phyloP scores from a whole-genome alignment of 306 rosid genomes.

The Castanospermum australe region DNA sequence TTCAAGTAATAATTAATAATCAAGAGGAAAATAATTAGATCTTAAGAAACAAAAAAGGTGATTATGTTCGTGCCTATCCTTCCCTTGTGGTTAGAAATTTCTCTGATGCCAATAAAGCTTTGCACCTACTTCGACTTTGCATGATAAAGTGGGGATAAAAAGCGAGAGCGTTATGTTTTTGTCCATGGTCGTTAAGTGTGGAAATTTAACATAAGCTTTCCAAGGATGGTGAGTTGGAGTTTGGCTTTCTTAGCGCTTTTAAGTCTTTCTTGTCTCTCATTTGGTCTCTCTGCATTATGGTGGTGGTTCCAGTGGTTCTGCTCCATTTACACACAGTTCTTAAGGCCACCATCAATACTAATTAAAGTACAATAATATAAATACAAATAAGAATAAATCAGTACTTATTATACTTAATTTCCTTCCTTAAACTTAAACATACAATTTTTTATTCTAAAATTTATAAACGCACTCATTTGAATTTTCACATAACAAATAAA shows the following conservation, averaged over 20 bases:
- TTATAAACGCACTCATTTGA: too few species aligned
- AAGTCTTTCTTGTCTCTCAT: not conserved
- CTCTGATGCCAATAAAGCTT: constrained; percentile 41
- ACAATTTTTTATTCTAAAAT: too few species aligned
- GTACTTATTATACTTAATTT: too few species aligned
- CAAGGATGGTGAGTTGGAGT: constrained; percentile 23
- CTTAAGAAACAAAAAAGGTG: not conserved
- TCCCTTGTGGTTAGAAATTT: not conserved
- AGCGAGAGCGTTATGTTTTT: constrained; percentile 41
- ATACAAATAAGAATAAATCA: too few species aligned
- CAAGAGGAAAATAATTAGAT: not conserved
- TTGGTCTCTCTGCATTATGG: not conserved
- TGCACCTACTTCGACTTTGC: constrained; percentile 32
- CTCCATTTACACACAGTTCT: not conserved
- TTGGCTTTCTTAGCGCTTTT: constrained; percentile 28
- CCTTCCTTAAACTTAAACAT: too few species aligned
- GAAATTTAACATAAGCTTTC: constrained; percentile 17
- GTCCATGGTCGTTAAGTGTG: not conserved
- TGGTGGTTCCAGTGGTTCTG: not conserved
- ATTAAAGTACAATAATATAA: not conserved
- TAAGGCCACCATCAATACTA: not conserved
- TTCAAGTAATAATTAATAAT: too few species aligned
- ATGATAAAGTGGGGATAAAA: constrained; percentile 31
- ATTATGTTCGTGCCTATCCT: not conserved
- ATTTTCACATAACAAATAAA: too few species aligned